A percentile compares a stretch with the other conserved stretches of the same genome.
Evolutionary conservation across 768 basidiomycete genomes (phyloP).

Genomic region (Astraeus odoratus): DNA sequence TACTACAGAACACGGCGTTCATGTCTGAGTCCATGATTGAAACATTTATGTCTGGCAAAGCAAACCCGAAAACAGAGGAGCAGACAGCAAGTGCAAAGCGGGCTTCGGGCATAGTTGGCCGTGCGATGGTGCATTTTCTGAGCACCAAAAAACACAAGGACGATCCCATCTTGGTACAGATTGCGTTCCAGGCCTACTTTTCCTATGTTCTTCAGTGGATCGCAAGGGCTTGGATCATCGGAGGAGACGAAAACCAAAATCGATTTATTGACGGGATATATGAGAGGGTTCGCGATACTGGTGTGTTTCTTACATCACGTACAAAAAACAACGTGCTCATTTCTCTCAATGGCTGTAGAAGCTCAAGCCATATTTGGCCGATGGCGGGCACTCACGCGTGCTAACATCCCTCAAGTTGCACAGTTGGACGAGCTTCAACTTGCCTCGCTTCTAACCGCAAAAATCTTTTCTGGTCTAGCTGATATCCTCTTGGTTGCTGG

Average conservation of each 20-base stretch:
- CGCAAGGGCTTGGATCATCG: slow-evolving; percentile 22
- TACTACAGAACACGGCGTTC: slow-evolving; percentile 41
- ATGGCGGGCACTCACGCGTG: slow-evolving; percentile 38
- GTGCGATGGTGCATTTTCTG: slow-evolving; percentile 20
- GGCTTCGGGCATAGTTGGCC: slow-evolving; percentile 15
- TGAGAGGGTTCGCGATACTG: slow-evolving; percentile 27
- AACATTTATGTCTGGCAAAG: slow-evolving; percentile 24
- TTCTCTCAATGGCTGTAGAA: slow-evolving; percentile 26
- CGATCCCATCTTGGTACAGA: slow-evolving; percentile 31
- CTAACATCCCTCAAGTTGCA: slow-evolving; percentile 21
- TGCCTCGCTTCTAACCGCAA: slow-evolving; percentile 17
- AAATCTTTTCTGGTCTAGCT: slow-evolving; percentile 18
- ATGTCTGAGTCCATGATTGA: slow-evolving; percentile 45
- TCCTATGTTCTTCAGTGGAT: slow-evolving; percentile 23
- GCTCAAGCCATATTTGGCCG: slow-evolving; percentile 38
- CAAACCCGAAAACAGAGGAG: slow-evolving; percentile 12
- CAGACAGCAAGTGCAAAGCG: slow-evolving; percentile 20
- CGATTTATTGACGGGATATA: slow-evolving; percentile 26
- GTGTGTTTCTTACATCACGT: slow-evolving; percentile 16
- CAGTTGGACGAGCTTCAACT: slow-evolving; percentile 18
- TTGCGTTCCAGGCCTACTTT: slow-evolving; percentile 29
- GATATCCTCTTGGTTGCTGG: slow-evolving; percentile 26
- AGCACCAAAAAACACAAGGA: slow-evolving; percentile 24
- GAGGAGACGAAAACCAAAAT: slow-evolving; percentile 19
- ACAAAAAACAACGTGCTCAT: not conserved